Evolutionary conservation across 169 alveolate species (phyloP), one percentile per base, ranked within the genome.

Genomic region (Hepatocystis sp.): DNA sequence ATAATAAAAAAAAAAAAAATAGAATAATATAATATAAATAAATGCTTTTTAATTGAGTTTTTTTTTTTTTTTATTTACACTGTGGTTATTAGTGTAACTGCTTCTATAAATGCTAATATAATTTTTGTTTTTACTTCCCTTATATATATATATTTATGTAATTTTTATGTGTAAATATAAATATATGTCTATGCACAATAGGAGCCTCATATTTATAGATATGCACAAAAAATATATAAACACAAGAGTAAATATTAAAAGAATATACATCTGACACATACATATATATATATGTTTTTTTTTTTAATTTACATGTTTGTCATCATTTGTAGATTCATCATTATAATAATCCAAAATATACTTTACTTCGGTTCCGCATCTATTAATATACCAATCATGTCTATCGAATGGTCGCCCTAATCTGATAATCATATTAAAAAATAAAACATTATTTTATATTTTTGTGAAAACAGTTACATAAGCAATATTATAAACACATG

Each of bases 291-390:
- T 55, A 23, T 36, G 2, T n/a, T 51, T 51, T 52, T 52, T 52
- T 23, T 39, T 55, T 27, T 21, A n/a, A 5, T 36, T 56, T 63
- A 86, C 92, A 46, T 86, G 65, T 13, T 85, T 66, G 44, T 85
- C 93, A 53, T 93, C 95, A 23, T 46, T 32, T 21, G 86, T 91
- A 1, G 66, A 28, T 19, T 94, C 95, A 81, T 94, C 96, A 53
- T 94, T 96, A 85, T 94, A 94, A 52, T 92, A 94, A 88, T 94
- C 97, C 67, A 94, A 65, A 58, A 94, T 63, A 71, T 94, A 94
- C 21, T 96, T 92, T 23, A 94, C 95, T 27, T 90, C 91, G 25
- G 58, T 71, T 13, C 96, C 96, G 47, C 94, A 93, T 4, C 97
- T 88, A 44, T 94, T 88, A 21, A 94, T 60, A 66, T 55, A 92